Percentiles rank a stretch among this genome's conserved stretches.
These are phyloP conservation scores for Aureobasidium sp. DNA, from an alignment of 2,329 filamentous ascomycete genomes.

Conservation along the genomic window DNA sequence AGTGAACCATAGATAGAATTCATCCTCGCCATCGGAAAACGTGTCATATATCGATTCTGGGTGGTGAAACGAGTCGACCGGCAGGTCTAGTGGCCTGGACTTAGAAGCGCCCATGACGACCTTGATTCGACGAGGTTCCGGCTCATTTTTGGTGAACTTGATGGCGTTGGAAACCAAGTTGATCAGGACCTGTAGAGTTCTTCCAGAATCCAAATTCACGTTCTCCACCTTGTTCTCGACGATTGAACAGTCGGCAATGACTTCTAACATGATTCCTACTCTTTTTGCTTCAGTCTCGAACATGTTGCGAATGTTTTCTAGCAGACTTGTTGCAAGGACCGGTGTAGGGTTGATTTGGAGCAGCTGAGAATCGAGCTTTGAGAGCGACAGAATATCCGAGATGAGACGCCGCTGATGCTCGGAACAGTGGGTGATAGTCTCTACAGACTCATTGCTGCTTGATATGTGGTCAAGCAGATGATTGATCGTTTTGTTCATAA, in stretches of 20 bases:
- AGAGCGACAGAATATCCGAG: conserved; percentile 41
- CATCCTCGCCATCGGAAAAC: conserved; percentile 29
- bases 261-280: conserved; percentile 26
- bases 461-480: background rate
- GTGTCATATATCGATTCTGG: conserved; percentile 25
- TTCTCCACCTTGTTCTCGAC: conserved; percentile 25
- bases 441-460: conserved; percentile 20
- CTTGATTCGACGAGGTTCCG: conserved; percentile 29
- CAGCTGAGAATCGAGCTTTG: conserved; percentile 28
- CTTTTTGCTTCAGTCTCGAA: conserved; percentile 33
- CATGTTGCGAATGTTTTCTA: conserved; percentile 31
- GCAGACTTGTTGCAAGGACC: conserved; percentile 29
- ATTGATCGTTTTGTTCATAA: background rate
- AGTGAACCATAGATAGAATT: conserved; percentile 30
- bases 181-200: conserved; percentile 28
- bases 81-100: conserved; percentile 26
- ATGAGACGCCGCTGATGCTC: conserved; percentile 35
- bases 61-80: conserved; percentile 24
- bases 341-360: conserved; percentile 35
- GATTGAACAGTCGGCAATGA: conserved; percentile 31
- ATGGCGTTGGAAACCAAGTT: conserved; percentile 28
- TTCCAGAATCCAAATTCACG: conserved; percentile 24
- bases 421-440: conserved; percentile 26
- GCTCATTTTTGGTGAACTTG: conserved; percentile 40
- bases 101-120: conserved; percentile 33